Percentiles rank a stretch among this genome's conserved stretches.
These are phyloP conservation scores for Ascochyta pisi DNA, from an alignment of 2,329 filamentous ascomycete species.

Conservation along the genomic window DNA sequence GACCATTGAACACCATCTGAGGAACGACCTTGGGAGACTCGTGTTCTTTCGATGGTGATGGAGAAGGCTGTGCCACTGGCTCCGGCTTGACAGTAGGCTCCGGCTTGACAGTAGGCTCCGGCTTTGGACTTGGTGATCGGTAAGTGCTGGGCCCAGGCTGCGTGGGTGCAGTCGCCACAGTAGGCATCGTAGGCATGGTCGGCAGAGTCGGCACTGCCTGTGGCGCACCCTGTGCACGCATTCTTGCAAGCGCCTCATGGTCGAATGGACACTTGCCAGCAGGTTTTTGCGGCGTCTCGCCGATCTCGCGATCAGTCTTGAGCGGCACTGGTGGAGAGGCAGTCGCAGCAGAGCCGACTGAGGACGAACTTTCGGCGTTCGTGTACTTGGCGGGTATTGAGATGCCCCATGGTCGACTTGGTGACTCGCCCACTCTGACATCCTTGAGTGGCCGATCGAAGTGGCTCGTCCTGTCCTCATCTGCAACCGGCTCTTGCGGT, in stretches of 20 bases:
- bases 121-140: constrained; percentile 11
- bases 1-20: constrained; percentile 88
- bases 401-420: constrained; percentile 92
- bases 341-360: constrained; percentile 50
- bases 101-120: constrained; percentile 17
- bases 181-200: constrained; percentile 16
- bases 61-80: constrained; percentile 8
- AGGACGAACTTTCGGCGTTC: constrained; percentile 48
- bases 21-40: constrained; percentile 51
- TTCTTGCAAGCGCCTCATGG: constrained; percentile 35
- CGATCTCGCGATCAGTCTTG: constrained; percentile 40
- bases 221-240: constrained; percentile 10
- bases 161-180: constrained; percentile 14
- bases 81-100: constrained; percentile 16
- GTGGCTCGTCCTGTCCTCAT: constrained; percentile 70
- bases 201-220: constrained; percentile 17
- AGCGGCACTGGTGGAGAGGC: constrained; percentile 61
- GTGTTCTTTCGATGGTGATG: constrained; percentile 16
- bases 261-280: constrained; percentile 48
- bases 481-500: constrained; percentile 49
- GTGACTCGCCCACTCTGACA: constrained; percentile 90
- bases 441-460: constrained; percentile 89
- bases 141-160: constrained; percentile 22
- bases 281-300: constrained; percentile 34
- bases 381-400: constrained; percentile 69